Evolutionary conservation across 306 rosid species (phyloP), one percentile per base, ranked within the genome.

Genomic region (Trifolium pratense): DNA sequence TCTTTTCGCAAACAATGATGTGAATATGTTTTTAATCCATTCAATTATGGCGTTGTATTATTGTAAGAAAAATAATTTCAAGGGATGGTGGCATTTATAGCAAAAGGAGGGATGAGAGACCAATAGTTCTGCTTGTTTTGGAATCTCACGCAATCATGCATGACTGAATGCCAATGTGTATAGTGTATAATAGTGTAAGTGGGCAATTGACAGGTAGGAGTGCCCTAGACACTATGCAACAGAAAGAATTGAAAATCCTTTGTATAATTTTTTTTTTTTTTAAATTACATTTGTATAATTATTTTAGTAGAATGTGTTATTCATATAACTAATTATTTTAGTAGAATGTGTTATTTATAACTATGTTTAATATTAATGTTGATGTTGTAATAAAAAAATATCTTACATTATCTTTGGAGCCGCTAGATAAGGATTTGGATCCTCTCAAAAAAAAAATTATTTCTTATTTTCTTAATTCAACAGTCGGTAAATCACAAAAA

Each of bases 21-120:
- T 57, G 66, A 52, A 14, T 62, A 73, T 52, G 70, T 56, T 14
- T 72, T 45, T 39, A 66, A 72, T 46, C 78, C 71, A 62, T 56
- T 76, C 32, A 55, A 31, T 55, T 68, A 36, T 60, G 62, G 42
- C 61, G 40, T 79, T 59, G 72, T 71, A 25, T 51, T 20, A 39
- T 66, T 52, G 48, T 29, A 66, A 74, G 64, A 75, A 32, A 66
- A 66, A 12, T 29, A 53, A 59, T 58, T 40, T 34, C 71, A 72
- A 63, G 66, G 76, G 66, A 18, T 71, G 52, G 9, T 61, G 63
- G 40, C 20, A 46, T 73, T 23, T 40, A 29, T 40, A 6, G 55
- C 70, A 46, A 11, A 48, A 46, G 70, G 43, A 29, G 48, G 60
- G 20, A 62, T 36, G 45, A 52, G 26, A 56, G 39, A 18, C 32